Evolutionary conservation across 2,329 filamentous ascomycete species (phyloP), one percentile per base, ranked within the genome.

Genomic region (Ceratocystis papillata): DNA sequence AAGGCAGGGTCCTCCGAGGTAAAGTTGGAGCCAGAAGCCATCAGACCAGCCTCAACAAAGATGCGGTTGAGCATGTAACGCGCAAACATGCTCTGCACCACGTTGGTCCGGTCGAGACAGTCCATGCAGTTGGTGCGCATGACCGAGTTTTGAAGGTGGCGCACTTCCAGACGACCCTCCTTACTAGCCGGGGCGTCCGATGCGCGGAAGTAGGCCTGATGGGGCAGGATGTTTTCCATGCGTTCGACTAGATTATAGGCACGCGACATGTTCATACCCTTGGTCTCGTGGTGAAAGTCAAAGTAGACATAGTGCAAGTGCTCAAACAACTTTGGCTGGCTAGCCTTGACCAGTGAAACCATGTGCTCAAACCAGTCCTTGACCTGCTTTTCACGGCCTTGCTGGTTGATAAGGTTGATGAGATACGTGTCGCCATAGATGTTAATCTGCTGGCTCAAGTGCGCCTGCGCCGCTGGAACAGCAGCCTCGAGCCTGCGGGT

Each of bases 51-150:
- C 71, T 97, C 93, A 69, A 87, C 83, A 67, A 99, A 85, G 79
- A 96, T 94, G 70, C 91, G 87, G 69, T 92, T 92, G 50, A 99
- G 79, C 15, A 90, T 89, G 83, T 87, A 92, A 63, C 93, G 87
- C 8, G 89, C 94, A 67, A 99, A 84, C 88, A 97, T 96, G 75
- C 90, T 96, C 77, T 99, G 94, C 2, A 99, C 90, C 5, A 99
- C 92, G 72, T 99, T 99, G 64, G 94, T 99, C 64, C 94, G 88
- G 76, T 99, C 94, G 15, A 99, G 83, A 70, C 95, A 99, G 76
- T 99, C 94, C 94, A 99, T 99, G 78, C 94, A 99, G 75, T 99
- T 99, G 48, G 94, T 96, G 65, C 94, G 87, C 69, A 99, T 92
- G 17, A 97, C 92, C 68, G 89, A 91, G 1, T 86, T 90, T 79